Conservation (phyloP, 2,329 filamentous ascomycete genomes). For the Aspergillus candidus region DNA sequence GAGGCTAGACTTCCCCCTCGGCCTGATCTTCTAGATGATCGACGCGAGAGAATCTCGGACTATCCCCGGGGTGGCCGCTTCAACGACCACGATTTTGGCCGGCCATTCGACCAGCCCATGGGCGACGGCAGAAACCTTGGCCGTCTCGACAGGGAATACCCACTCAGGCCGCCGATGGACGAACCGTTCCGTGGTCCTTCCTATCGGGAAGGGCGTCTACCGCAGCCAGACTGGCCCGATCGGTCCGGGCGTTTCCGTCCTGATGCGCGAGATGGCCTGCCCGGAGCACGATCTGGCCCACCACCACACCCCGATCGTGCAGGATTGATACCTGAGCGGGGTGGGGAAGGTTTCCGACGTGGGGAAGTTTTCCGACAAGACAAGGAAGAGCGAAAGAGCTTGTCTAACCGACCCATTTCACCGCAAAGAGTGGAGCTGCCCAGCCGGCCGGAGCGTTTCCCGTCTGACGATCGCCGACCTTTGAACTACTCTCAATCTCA, state of each 20-base stretch:
- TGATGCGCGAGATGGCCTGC: conserved; percentile 20
- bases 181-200: conserved; percentile 34
- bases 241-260: conserved; percentile 30
- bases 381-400: conserved; percentile 29
- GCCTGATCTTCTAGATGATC: conserved; percentile 33
- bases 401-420: conserved; percentile 20
- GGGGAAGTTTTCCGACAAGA: conserved; percentile 24
- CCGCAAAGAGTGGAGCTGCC: conserved; percentile 26
- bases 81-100: conserved; percentile 32
- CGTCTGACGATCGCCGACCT: conserved; percentile 31
- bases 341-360: conserved; percentile 24
- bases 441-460: conserved; percentile 33
- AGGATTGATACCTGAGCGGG: conserved; percentile 30
- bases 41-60: conserved; percentile 35
- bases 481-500: conserved; percentile 19
- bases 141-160: conserved; percentile 34
- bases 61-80: conserved; percentile 32
- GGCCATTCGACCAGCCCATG: conserved; percentile 30
- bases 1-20: conserved; percentile 35
- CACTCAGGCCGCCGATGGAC: conserved; percentile 28
- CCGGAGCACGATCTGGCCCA: conserved; percentile 21
- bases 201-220: conserved; percentile 29
- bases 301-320: conserved; percentile 28
- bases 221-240: conserved; percentile 34
- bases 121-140: conserved; percentile 31